Evolutionary conservation across 1,139 yeast genomes (phyloP).

Genomic region (Kodamaea ohmeri): DNA sequence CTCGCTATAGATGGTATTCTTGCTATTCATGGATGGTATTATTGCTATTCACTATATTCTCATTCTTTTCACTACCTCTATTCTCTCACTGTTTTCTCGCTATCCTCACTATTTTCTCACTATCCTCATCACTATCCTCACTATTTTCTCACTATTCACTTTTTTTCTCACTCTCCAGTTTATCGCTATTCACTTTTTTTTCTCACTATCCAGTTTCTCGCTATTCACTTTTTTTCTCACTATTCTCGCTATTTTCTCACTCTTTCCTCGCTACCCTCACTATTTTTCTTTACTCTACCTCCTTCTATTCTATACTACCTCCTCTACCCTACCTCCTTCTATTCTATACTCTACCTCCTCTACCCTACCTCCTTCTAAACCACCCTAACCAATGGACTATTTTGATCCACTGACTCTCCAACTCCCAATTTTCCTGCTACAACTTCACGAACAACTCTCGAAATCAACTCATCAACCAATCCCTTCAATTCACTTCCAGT

Average conservation of each 20-base stretch:
- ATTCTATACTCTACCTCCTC: neutral
- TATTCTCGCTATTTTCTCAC: neutral
- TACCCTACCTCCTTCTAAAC: neutral
- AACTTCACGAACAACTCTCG: constrained; percentile 37
- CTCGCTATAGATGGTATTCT: too few species aligned
- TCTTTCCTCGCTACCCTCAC: too few species aligned
- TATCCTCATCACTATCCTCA: neutral
- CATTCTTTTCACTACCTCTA: neutral
- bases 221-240: neutral
- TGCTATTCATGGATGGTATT: too few species aligned
- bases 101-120: neutral
- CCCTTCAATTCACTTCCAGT: constrained; percentile 75
- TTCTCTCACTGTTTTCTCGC: neutral
- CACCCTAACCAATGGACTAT: neutral
- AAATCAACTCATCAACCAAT: constrained; percentile 61
- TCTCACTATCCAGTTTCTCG: neutral
- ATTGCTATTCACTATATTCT: neutral
- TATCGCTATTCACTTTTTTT: neutral
- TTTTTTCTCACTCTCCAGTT: neutral
- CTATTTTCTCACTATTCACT: neutral
- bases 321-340: neutral
- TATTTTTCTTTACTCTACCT: too few species aligned
- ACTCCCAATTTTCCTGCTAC: constrained; percentile 11
- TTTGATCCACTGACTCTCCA: neutral
- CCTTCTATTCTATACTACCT: too few species aligned